Conservation (phyloP, 116 monocot species). For the Dioscorea cayenensis region DNA sequence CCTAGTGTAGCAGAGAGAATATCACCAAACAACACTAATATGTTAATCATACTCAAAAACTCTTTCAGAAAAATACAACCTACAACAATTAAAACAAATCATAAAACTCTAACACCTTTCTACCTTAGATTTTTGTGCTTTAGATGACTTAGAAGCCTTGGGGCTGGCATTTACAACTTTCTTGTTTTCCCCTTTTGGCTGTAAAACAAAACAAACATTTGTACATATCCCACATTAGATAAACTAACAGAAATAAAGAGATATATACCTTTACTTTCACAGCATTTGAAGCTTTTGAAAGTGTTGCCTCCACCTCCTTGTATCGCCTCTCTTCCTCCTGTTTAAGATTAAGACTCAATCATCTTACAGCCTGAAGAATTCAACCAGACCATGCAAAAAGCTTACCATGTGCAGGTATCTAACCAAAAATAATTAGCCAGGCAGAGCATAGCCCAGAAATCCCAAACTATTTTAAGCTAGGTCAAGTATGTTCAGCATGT, state of each 20-base stretch:
- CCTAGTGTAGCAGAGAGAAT: too few species aligned
- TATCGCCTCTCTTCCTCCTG: slow-evolving; percentile 45
- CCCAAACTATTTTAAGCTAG: background rate
- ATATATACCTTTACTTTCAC: slow-evolving; percentile 10
- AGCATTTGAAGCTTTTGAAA: slow-evolving; percentile 3
- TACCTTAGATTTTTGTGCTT: background rate
- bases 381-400: background rate
- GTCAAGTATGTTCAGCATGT: background rate
- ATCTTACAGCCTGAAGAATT: background rate
- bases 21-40: too few species aligned
- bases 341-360: background rate
- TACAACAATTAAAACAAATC: background rate
- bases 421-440: background rate
- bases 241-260: background rate
- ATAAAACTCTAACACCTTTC: background rate
- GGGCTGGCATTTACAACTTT: background rate
- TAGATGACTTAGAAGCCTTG: background rate
- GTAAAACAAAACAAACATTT: background rate
- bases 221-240: background rate
- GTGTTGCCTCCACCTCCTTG: slow-evolving; percentile 15
- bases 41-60: background rate
- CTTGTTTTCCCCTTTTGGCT: slow-evolving; percentile 1
- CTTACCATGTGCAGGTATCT: background rate
- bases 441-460: background rate
- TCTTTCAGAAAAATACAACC: background rate